Conservation (phyloP, 208 protist genomes). For the Leishmania aethiopica region DNA sequence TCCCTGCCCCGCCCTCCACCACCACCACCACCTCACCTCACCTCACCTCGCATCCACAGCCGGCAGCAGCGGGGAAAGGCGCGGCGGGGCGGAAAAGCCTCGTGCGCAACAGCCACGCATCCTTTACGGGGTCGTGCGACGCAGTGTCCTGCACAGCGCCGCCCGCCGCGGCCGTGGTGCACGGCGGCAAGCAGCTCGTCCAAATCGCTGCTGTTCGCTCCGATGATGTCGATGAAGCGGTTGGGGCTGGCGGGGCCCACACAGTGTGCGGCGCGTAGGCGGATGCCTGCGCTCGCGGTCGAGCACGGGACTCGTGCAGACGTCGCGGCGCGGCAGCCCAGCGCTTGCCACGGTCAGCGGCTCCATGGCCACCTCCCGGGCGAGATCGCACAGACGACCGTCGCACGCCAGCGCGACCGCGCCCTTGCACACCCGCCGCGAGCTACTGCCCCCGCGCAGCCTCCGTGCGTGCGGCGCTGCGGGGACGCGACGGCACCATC, state of each 20-base stretch:
- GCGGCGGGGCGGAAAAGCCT: not conserved
- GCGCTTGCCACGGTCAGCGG: not conserved
- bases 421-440: slow-evolving; percentile 66
- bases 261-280: too few species aligned
- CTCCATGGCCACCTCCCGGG: not conserved
- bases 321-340: too few species aligned
- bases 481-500: slow-evolving; percentile 57
- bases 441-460: slow-evolving; percentile 51
- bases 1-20: too few species aligned
- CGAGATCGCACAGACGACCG: not conserved
- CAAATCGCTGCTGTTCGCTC: too few species aligned
- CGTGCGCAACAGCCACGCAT: not conserved
- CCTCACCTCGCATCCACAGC: not conserved
- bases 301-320: too few species aligned
- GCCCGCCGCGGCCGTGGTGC: too few species aligned
- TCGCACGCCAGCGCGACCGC: slow-evolving; percentile 30
- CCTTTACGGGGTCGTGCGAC: too few species aligned
- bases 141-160: too few species aligned
- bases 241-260: too few species aligned
- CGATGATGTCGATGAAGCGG: too few species aligned
- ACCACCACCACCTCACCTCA: not conserved
- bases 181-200: too few species aligned
- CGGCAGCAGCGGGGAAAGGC: not conserved
- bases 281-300: too few species aligned
- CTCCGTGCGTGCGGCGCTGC: slow-evolving; percentile 70